phyloP scores from a whole-genome alignment of 1,284 basidiomycete species.

The Ceratobasidium sp. region DNA sequence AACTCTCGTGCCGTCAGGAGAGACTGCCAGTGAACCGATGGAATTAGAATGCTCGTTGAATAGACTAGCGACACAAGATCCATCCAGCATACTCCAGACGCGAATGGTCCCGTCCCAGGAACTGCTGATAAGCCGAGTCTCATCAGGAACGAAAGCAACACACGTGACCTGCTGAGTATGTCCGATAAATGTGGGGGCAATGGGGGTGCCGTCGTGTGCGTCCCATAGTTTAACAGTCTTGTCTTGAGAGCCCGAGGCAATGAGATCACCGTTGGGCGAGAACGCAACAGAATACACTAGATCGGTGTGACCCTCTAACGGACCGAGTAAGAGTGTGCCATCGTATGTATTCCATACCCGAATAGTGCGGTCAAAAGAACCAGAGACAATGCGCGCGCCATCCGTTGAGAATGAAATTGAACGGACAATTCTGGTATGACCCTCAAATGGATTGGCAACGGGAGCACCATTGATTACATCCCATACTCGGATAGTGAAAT shows the following conservation, averaged over 20 bases:
- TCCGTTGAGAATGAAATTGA: constrained; percentile 18
- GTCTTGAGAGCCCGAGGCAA: constrained; percentile 7
- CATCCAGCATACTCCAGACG: too few species aligned
- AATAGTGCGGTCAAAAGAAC: constrained; percentile 30
- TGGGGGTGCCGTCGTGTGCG: background rate
- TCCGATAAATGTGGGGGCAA: background rate
- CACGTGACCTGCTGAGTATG: background rate
- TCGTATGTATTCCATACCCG: constrained; percentile 34
- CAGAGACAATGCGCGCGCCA: constrained; percentile 12
- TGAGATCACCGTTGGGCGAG: background rate
- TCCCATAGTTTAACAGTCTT: background rate
- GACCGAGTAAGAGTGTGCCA: background rate
- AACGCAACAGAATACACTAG: background rate
- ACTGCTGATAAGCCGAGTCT: too few species aligned
- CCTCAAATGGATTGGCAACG: background rate
- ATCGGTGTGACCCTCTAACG: background rate
- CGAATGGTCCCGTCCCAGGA: too few species aligned
- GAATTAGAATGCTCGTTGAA: too few species aligned
- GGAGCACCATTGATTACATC: background rate
- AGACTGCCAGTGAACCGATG: too few species aligned
- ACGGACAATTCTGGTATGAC: background rate
- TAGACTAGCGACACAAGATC: background rate
- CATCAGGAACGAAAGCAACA: background rate
- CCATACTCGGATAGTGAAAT: background rate
- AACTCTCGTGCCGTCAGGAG: constrained; percentile 10